A percentile compares a stretch with the other conserved stretches of the same genome.
phyloP scores from a whole-genome alignment of 345 rosid genomes.

The Kandelia obovata region DNA sequence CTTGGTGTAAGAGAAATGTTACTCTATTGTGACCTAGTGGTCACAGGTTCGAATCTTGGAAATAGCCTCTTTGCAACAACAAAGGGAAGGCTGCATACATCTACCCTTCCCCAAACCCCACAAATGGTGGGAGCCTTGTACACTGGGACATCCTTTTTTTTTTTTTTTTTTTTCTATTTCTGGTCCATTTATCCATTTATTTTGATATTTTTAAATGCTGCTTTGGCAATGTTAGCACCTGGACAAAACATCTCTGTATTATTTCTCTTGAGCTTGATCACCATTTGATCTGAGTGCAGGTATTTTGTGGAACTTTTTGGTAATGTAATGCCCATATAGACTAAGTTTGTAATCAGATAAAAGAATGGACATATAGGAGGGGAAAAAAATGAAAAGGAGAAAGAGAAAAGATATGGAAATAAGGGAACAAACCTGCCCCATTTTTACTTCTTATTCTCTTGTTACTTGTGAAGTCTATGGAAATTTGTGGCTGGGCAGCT shows the following conservation, averaged over 20 bases:
- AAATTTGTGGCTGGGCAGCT: conserved; percentile 21
- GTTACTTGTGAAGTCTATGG: neutral
- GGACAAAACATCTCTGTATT: neutral
- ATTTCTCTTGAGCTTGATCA: neutral
- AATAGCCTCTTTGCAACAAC: too few relatives aligned
- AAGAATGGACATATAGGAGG: neutral
- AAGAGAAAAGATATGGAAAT: neutral
- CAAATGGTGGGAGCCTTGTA: too few relatives aligned
- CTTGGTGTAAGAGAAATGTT: neutral
- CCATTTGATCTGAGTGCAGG: neutral
- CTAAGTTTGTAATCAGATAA: neutral
- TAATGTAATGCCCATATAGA: neutral
- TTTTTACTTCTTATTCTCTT: neutral
- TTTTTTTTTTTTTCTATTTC: neutral
- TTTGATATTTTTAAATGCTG: neutral
- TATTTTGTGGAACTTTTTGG: neutral
- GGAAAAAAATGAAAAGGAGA: neutral
- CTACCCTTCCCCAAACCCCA: too few relatives aligned
- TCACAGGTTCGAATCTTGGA: too few relatives aligned
- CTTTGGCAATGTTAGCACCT: neutral
- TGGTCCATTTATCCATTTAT: neutral
- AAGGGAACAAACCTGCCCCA: neutral
- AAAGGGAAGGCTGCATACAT: too few relatives aligned
- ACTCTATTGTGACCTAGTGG: too few relatives aligned
- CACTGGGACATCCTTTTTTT: too few relatives aligned